Evolutionary conservation across 2,329 filamentous ascomycete species (phyloP).

Genomic region (Alternaria hordeiaustralica): DNA sequence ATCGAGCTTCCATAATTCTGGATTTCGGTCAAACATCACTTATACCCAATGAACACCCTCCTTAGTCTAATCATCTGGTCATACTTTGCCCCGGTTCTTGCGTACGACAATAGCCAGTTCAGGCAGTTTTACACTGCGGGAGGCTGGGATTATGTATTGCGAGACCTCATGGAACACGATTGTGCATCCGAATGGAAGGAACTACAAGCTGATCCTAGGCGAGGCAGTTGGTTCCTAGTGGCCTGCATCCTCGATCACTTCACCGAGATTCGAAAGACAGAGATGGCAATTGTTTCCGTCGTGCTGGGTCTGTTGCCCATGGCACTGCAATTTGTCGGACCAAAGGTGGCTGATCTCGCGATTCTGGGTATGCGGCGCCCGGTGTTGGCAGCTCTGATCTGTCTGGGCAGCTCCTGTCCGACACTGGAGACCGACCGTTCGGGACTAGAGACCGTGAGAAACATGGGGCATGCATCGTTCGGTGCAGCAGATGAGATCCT

Average conservation of each 20-base stretch:
- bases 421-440: not conserved
- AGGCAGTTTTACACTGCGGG: not conserved
- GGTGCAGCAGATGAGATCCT: not conserved
- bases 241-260: not conserved
- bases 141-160: not conserved
- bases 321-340: not conserved
- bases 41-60: not conserved
- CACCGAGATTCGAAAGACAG: not conserved
- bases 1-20: too few species aligned
- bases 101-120: not conserved
- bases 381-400: not conserved
- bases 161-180: not conserved
- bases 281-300: not conserved
- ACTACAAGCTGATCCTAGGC: not conserved
- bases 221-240: not conserved
- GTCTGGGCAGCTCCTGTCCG: not conserved
- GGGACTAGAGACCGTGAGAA: not conserved
- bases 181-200: not conserved
- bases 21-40: too few species aligned
- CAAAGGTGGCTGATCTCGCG: not conserved
- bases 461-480: not conserved
- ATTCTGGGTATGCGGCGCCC: not conserved
- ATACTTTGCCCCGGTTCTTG: not conserved
- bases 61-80: not conserved
- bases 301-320: not conserved